These are phyloP conservation scores for Mercurialis annua DNA, from an alignment of 345 rosid genomes.

Conservation along the genomic window DNA sequence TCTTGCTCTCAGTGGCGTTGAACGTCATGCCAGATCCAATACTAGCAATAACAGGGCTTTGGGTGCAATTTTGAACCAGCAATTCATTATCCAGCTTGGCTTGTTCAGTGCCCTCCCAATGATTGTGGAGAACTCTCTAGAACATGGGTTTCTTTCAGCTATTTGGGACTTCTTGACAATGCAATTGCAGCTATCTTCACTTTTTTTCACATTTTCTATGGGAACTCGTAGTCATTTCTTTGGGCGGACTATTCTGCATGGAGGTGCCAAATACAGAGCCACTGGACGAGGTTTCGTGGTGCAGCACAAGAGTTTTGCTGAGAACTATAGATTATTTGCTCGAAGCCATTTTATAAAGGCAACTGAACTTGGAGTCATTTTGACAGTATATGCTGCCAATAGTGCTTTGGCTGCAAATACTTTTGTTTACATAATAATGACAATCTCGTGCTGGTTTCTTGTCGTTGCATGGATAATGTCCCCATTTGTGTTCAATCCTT, in stretches of 20 bases:
- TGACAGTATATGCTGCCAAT: conserved; percentile 65
- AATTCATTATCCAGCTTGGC: conserved; percentile 55
- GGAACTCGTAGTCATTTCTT: conserved; percentile 83
- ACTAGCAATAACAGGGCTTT: conserved; percentile 31
- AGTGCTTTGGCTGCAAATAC: conserved; percentile 54
- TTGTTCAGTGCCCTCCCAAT: conserved; percentile 82
- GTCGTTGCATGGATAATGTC: conserved; percentile 87
- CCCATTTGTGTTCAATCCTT: conserved; percentile 83
- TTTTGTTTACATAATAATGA: conserved; percentile 64
- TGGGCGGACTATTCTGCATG: conserved; percentile 89
- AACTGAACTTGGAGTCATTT: conserved; percentile 77
- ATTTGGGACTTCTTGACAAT: conserved; percentile 80
- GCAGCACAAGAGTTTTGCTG: conserved; percentile 73
- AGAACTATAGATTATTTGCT: conserved; percentile 75
- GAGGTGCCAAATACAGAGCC: conserved; percentile 89
- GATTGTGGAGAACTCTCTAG: conserved; percentile 80
- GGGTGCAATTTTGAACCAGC: conserved; percentile 29
- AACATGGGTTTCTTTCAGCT: conserved; percentile 79
- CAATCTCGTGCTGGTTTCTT: conserved; percentile 82
- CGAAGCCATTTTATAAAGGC: conserved; percentile 92
- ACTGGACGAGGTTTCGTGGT: conserved; percentile 96
- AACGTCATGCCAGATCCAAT: conserved; percentile 35
- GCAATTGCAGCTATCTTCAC: conserved; percentile 79
- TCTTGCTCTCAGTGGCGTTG: conserved; percentile 84
- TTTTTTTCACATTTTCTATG: conserved; percentile 82